Evolutionary conservation across 2,329 filamentous ascomycete species (phyloP).

Genomic region (Fusarium coffeatum): DNA sequence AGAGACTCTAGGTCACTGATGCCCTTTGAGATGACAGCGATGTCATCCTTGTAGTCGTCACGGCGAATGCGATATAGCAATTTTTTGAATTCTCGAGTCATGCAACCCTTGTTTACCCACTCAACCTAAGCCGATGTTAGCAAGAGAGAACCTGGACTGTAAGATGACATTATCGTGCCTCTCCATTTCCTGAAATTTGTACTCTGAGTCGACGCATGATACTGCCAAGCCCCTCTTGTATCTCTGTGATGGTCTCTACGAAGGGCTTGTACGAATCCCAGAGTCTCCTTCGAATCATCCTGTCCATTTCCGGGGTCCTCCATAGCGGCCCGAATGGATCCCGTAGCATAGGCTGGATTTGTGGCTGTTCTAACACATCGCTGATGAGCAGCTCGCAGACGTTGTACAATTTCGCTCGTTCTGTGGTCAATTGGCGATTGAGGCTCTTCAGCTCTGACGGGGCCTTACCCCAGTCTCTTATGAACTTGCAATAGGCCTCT

Average conservation of each 20-base stretch:
- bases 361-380: slow-evolving; percentile 34
- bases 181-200: neutral
- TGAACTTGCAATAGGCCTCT: slow-evolving; percentile 37
- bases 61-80: slow-evolving; percentile 7
- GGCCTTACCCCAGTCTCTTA: slow-evolving; percentile 33
- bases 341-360: slow-evolving; percentile 48
- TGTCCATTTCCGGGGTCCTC: slow-evolving; percentile 32
- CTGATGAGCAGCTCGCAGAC: slow-evolving; percentile 48
- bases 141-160: fast-evolving
- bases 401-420: slow-evolving; percentile 46
- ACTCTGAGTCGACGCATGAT: slow-evolving; percentile 25
- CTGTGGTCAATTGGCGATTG: slow-evolving; percentile 39
- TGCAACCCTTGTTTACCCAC: neutral
- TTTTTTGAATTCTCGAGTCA: slow-evolving; percentile 20
- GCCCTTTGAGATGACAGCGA: neutral
- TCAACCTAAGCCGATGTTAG: neutral
- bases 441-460: slow-evolving; percentile 42
- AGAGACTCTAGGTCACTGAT: slow-evolving; percentile 7
- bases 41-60: slow-evolving; percentile 18
- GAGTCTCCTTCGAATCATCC: slow-evolving; percentile 40
- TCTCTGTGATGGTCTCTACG: slow-evolving; percentile 37
- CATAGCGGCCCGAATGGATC: slow-evolving; percentile 47
- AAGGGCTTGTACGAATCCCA: slow-evolving; percentile 42
- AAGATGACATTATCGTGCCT: neutral
- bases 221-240: slow-evolving; percentile 38